These are phyloP conservation scores for Pneumocystis sp. DNA, from an alignment of 1,139 yeast genomes.

Conservation along the genomic window DNA sequence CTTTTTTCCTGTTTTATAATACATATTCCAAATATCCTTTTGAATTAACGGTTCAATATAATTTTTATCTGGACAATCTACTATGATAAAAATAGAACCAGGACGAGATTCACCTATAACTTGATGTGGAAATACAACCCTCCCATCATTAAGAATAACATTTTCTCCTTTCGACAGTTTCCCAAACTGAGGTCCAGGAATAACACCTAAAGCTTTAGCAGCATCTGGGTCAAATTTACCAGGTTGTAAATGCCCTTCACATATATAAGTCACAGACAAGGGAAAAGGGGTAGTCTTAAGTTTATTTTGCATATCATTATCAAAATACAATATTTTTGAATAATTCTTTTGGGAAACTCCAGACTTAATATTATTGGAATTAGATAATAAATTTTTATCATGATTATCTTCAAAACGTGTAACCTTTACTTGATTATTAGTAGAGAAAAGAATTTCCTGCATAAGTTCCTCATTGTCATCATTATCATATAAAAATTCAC, in stretches of 20 bases:
- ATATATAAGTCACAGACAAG: conserved; percentile 39
- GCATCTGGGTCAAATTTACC: conserved; percentile 60
- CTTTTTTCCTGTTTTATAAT: neutral
- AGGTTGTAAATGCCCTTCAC: conserved; percentile 51
- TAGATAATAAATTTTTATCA: neutral
- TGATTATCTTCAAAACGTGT: neutral
- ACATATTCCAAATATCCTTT: neutral
- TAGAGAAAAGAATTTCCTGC: neutral
- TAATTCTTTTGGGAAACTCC: neutral
- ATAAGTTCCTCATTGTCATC: neutral
- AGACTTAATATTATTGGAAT: neutral
- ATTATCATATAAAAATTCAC: neutral
- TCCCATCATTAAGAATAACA: conserved; percentile 47
- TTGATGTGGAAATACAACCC: conserved; percentile 46
- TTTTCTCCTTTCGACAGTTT: conserved; percentile 20
- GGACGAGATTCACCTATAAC: conserved; percentile 51
- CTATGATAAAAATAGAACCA: conserved; percentile 46
- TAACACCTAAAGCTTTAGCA: conserved; percentile 57
- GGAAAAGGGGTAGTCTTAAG: neutral
- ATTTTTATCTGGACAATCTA: conserved; percentile 53
- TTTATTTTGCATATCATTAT: conserved; percentile 40
- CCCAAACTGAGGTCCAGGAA: conserved; percentile 36
- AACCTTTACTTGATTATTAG: neutral
- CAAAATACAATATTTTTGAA: neutral
- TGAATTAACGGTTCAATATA: conserved; percentile 30